Evolutionary conservation across 176 grass and related monocot species (phyloP).

Genomic region (Oryza rufipogon): DNA sequence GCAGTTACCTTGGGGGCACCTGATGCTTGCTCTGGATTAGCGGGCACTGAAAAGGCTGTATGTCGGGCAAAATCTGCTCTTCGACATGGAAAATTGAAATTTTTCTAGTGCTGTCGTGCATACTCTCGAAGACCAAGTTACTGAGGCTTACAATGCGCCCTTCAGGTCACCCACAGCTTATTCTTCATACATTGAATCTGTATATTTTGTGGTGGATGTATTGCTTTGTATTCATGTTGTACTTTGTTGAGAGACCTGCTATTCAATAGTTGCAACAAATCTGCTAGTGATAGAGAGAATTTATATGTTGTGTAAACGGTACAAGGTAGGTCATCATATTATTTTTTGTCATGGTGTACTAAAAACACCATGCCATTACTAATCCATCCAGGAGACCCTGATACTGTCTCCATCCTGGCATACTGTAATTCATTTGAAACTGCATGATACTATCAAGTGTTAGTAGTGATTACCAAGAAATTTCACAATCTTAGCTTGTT

Average conservation of each 20-base stretch:
- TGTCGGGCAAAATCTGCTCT: constrained; percentile 70
- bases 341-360: constrained; percentile 41
- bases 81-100: constrained; percentile 79
- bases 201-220: constrained; percentile 43
- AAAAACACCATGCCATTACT: constrained; percentile 13
- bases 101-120: constrained; percentile 30
- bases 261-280: constrained; percentile 12
- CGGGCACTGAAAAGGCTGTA: constrained; percentile 54
- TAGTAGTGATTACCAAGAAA: neutral
- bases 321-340: constrained; percentile 35
- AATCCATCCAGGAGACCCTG: constrained; percentile 32
- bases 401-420: constrained; percentile 14
- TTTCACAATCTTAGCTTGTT: neutral
- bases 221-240: constrained; percentile 39
- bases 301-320: constrained; percentile 26
- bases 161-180: constrained; percentile 15
- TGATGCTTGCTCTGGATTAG: constrained; percentile 62
- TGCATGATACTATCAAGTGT: neutral
- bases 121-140: constrained; percentile 22
- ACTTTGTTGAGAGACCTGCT: constrained; percentile 6
- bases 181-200: constrained; percentile 45
- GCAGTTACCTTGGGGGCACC: constrained; percentile 69
- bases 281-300: constrained; percentile 28
- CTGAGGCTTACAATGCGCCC: constrained; percentile 27
- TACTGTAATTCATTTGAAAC: constrained; percentile 27